Evolutionary conservation across 2,329 filamentous ascomycete species (phyloP).

Genomic region (Macrophomina pseudophaseolina): DNA sequence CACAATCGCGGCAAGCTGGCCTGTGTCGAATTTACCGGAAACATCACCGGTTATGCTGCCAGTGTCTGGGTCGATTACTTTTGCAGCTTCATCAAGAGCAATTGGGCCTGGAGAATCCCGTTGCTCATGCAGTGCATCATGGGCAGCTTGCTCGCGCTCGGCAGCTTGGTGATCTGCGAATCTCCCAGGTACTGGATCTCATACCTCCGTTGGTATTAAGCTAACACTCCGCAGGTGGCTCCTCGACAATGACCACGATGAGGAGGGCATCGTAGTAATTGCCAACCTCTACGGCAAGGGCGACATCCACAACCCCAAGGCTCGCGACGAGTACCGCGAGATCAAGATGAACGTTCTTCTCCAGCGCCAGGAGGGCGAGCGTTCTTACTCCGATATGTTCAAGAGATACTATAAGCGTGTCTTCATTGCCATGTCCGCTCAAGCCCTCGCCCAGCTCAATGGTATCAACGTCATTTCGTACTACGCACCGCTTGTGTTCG

Average conservation of each 20-base stretch:
- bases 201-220: conserved; percentile 27
- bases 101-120: conserved; percentile 90
- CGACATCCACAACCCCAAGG: conserved; percentile 91
- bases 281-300: conserved; percentile 95
- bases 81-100: conserved; percentile 83
- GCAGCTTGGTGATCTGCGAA: conserved; percentile 92
- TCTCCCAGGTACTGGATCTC: conserved; percentile 74
- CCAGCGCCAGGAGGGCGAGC: conserved; percentile 91
- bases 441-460: conserved; percentile 93
- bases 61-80: conserved; percentile 99
- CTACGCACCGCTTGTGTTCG: conserved; percentile 95
- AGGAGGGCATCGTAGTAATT: conserved; percentile 97
- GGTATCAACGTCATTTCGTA: conserved; percentile 99
- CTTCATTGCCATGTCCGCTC: conserved; percentile 98
- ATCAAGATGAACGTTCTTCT: conserved; percentile 98
- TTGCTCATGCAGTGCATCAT: conserved; percentile 93
- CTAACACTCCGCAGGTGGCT: conserved; percentile 72
- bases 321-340: conserved; percentile 93
- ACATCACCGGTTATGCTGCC: conserved; percentile 92
- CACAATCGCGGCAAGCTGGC: conserved; percentile 95
- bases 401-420: conserved; percentile 87
- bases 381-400: conserved; percentile 94
- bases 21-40: conserved; percentile 97
- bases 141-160: conserved; percentile 82
- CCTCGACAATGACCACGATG: conserved; percentile 95